phyloP scores from a whole-genome alignment of 176 grass and related monocot genomes.

The Calamus simplicifolius region DNA sequence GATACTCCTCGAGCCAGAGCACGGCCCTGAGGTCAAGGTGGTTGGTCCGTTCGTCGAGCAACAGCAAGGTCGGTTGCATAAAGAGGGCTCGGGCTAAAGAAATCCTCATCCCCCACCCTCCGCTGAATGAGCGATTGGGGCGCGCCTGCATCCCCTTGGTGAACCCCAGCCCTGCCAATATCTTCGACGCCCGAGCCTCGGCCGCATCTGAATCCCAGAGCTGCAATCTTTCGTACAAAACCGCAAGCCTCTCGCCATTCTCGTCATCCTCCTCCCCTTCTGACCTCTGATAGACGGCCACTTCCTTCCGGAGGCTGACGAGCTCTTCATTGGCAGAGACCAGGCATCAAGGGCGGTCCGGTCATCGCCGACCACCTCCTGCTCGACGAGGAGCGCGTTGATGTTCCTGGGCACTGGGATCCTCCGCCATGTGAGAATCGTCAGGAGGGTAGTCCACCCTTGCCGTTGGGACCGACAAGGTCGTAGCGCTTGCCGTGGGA shows the following conservation, averaged over 20 bases:
- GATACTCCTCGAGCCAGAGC: conserved; percentile 89
- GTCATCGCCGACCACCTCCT: conserved; percentile 78
- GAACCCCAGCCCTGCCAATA: conserved; percentile 77
- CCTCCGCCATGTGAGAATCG: conserved; percentile 78
- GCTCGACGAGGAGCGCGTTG: conserved; percentile 86
- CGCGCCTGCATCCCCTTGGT: conserved; percentile 78
- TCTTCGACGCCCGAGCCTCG: conserved; percentile 60
- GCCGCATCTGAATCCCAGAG: conserved; percentile 62
- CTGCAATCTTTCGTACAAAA: conserved; percentile 84
- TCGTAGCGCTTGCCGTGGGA: conserved; percentile 79
- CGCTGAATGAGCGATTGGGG: conserved; percentile 77
- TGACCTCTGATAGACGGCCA: conserved; percentile 18
- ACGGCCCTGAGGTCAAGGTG: conserved; percentile 94
- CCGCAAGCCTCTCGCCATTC: conserved; percentile 43
- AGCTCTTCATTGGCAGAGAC: conserved; percentile 87
- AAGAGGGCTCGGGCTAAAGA: conserved; percentile 91
- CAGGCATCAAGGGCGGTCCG: conserved; percentile 54
- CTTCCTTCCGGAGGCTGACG: conserved; percentile 63
- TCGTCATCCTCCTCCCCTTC: conserved; percentile 54
- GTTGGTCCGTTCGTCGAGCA: conserved; percentile 91
- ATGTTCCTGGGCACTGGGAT: conserved; percentile 82
- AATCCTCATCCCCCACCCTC: conserved; percentile 97
- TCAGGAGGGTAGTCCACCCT: conserved; percentile 81
- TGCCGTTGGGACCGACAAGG: conserved; percentile 88
- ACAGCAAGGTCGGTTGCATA: conserved; percentile 85